phyloP scores from a whole-genome alignment of 108 stramenopile genomes.

The Pseudonitzschia pungens region DNA sequence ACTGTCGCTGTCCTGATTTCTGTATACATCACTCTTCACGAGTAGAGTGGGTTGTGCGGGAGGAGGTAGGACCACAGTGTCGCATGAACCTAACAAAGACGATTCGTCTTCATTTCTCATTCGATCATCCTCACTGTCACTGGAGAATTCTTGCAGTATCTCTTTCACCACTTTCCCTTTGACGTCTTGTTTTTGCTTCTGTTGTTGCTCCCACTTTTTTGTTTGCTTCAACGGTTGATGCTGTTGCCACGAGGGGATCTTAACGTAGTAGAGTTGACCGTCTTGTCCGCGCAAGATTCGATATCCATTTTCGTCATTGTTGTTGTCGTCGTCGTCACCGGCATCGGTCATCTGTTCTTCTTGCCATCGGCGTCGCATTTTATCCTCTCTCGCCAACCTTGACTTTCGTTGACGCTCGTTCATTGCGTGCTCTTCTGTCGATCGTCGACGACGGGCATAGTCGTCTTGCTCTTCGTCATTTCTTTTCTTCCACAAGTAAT shows the following conservation, averaged over 20 bases:
- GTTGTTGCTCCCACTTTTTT: background rate
- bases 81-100: background rate
- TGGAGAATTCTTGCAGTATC: background rate
- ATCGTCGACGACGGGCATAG: background rate
- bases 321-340: slow-evolving; percentile 5
- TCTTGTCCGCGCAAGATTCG: slow-evolving; percentile 16
- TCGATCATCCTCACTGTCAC: background rate
- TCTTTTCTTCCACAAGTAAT: background rate
- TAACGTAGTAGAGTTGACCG: slow-evolving; percentile 18
- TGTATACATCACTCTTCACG: background rate
- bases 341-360: background rate
- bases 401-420: background rate
- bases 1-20: background rate
- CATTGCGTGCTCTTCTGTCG: background rate
- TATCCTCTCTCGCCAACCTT: background rate
- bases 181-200: background rate
- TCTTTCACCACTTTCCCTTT: background rate
- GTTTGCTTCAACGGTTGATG: background rate
- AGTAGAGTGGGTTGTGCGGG: background rate
- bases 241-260: background rate
- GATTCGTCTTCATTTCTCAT: background rate
- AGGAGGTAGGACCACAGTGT: background rate
- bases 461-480: background rate
- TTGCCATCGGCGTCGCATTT: slow-evolving; percentile 2
- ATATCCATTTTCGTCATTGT: background rate